Base-by-base conservation (phyloP, 768 basidiomycete species). In the Mycena venus region DNA sequence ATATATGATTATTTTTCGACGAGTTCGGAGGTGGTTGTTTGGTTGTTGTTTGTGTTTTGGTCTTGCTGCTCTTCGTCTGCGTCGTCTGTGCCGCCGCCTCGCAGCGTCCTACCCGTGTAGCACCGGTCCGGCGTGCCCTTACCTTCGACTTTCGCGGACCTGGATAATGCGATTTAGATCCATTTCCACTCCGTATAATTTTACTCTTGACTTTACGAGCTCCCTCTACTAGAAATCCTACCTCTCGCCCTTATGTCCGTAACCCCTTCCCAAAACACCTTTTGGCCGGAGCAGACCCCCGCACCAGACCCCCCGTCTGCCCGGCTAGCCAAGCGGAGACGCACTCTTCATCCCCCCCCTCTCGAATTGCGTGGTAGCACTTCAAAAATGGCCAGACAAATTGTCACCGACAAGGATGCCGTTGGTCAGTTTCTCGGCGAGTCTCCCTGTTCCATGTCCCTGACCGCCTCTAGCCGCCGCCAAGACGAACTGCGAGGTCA, bases 231-330 rank as follows among this genome's bases (percentile, higher is more conserved):
- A 77, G 76, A 73, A 44, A 40, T 79, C 76, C 72, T n/a, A n/a
- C n/a, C n/a, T n/a, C 29, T n/a, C 34, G 38, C 64, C 12, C 53
- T 77, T 78, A 90, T 90, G 88, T 60, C 83, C 53, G 73, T 82
- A 55, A 79, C 81, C 71, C 78, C 82, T 19, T 80, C 79, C 25
- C 72, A 82, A 77, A 79, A 83, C 69, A 79, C 75, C 56, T 88
- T 84, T 62, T 89, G 88, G 89, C 91, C 90, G 40, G 73, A 72
- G 14, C 83, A 80, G 80, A 91, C 90, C 0, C 68, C 83, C 55
- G 63, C 66, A 40, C 58, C 56, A 36, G 59, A 68, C 40, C 55
- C 60, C 32, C 72, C 70, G 42, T 56, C 75, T 56, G 67, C 77
- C n/a, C 75, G 68, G 0, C 23, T 62, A 12, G 29, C 68, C 29